phyloP scores from a whole-genome alignment of 345 rosid species.

The Acer yangbiense region DNA sequence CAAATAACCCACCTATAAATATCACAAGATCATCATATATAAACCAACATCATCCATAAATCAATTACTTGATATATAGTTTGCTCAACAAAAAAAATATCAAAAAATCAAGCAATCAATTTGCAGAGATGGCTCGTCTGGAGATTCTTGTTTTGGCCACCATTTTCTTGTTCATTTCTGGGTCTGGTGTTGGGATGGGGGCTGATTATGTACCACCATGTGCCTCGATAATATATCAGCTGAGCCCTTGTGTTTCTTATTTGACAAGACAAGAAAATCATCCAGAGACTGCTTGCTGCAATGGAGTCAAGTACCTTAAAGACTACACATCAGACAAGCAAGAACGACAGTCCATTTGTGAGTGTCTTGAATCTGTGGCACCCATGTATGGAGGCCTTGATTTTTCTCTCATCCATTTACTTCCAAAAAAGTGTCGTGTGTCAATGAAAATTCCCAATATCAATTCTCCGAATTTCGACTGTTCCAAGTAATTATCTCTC shows the following conservation, averaged over 20 bases:
- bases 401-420: not conserved
- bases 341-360: not conserved
- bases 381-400: not conserved
- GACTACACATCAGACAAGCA: not conserved
- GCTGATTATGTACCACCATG: not conserved
- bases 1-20: not conserved
- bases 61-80: too few relatives aligned
- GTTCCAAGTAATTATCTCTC: not conserved
- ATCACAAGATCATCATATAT: not conserved
- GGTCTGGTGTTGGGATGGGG: not conserved
- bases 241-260: constrained; percentile 2
- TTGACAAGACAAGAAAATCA: not conserved
- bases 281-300: not conserved
- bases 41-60: not conserved
- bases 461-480: constrained; percentile 3
- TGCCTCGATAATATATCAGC: not conserved
- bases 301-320: not conserved
- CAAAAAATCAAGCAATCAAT: not conserved
- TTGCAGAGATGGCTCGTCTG: not conserved
- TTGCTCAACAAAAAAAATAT: too few relatives aligned
- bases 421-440: not conserved
- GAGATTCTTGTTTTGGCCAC: not conserved
- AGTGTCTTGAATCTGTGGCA: not conserved
- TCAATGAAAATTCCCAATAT: not conserved
- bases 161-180: not conserved